Conservation (phyloP, 2,329 filamentous ascomycete species). For the Beauveria australis region DNA sequence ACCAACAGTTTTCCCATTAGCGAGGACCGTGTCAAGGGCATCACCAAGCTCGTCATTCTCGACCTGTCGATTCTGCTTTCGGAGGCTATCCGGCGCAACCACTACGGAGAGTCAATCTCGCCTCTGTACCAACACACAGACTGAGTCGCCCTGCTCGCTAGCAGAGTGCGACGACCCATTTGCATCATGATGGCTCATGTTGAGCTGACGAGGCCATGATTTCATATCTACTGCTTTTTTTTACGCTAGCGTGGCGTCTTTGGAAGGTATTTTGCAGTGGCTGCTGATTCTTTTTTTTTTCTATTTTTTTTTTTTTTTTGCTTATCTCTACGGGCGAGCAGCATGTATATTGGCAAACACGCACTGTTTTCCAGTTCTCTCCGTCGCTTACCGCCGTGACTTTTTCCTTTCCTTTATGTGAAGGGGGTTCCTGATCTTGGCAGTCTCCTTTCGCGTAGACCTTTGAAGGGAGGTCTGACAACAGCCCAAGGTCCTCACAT, state of each 20-base stretch:
- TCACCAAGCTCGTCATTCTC: slow-evolving; percentile 79
- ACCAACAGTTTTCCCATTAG: slow-evolving; percentile 96
- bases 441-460: slow-evolving; percentile 4
- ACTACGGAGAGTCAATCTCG: slow-evolving; percentile 83
- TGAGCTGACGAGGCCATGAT: slow-evolving; percentile 9
- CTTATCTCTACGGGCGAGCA: not conserved
- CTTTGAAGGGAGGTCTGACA: not conserved
- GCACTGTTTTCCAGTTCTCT: slow-evolving; percentile 7
- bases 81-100: slow-evolving; percentile 90
- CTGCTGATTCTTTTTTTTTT: not conserved
- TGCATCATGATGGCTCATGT: slow-evolving; percentile 11
- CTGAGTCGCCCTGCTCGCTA: slow-evolving; percentile 24
- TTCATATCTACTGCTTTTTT: slow-evolving; percentile 12
- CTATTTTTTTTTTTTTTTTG: too few relatives aligned
- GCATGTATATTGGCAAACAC: slow-evolving; percentile 12
- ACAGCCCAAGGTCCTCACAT: not conserved
- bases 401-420: slow-evolving; percentile 13
- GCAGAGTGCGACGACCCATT: slow-evolving; percentile 11
- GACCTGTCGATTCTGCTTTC: slow-evolving; percentile 82
- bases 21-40: slow-evolving; percentile 59
- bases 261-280: slow-evolving; percentile 12
- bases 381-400: slow-evolving; percentile 3
- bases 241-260: slow-evolving; percentile 30
- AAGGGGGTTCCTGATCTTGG: slow-evolving; percentile 2
- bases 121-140: slow-evolving; percentile 62